These are phyloP conservation scores for Verticillium alfalfae DNA, from an alignment of 2,329 filamentous ascomycete genomes.

Conservation along the genomic window DNA sequence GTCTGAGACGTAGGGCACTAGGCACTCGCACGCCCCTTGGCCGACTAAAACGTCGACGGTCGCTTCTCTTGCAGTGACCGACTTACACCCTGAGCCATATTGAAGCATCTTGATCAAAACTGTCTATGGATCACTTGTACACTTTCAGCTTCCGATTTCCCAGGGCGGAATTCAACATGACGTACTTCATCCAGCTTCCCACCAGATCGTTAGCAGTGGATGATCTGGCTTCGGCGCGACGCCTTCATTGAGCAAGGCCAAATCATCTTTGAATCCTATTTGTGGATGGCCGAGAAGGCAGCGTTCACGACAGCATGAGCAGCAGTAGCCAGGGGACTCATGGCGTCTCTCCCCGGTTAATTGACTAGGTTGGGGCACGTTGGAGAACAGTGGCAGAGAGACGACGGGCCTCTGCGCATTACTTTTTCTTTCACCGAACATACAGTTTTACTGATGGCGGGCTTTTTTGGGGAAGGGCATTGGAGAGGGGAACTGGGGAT, in stretches of 20 bases:
- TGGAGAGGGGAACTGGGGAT: conserved; percentile 5
- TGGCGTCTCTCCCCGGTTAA: conserved; percentile 2
- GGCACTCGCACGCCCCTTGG: neutral
- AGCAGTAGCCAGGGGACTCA: conserved; percentile 18
- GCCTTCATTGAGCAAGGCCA: neutral
- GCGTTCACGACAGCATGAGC: conserved; percentile 31
- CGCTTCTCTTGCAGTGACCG: neutral
- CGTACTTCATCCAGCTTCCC: neutral
- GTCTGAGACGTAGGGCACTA: neutral
- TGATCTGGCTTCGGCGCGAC: neutral
- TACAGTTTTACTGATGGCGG: conserved; percentile 5
- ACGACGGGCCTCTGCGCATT: conserved; percentile 5
- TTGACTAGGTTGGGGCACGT: neutral
- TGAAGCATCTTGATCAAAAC: neutral
- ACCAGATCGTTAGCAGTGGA: neutral
- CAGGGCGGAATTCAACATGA: neutral
- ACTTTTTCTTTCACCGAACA: conserved; percentile 4
- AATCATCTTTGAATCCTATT: neutral
- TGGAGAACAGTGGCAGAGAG: conserved; percentile 5
- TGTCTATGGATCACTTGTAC: conserved; percentile 1
- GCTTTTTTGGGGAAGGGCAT: conserved; percentile 9
- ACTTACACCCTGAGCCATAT: neutral
- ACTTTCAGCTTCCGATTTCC: neutral
- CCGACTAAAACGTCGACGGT: neutral
- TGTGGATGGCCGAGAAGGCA: conserved; percentile 15